phyloP scores from a whole-genome alignment of 1,284 basidiomycete species.

The Ceratobasidium sp. region DNA sequence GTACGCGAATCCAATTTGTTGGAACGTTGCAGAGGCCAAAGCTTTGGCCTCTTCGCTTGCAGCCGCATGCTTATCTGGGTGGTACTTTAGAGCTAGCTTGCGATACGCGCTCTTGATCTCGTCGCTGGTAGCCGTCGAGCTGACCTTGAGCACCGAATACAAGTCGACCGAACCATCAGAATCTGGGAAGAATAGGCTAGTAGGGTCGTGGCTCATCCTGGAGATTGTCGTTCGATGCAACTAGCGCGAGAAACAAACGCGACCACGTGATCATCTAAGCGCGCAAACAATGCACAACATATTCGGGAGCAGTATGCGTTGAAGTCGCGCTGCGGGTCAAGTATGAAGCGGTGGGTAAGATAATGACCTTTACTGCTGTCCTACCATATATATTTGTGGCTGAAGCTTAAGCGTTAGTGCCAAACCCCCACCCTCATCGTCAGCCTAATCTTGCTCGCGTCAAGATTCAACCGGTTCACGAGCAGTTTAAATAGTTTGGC shows the following conservation, averaged over 20 bases:
- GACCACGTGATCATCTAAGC: constrained; percentile 31
- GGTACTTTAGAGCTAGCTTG: constrained; percentile 82
- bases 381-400: not conserved
- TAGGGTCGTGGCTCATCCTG: constrained; percentile 39
- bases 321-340: not conserved
- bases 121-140: constrained; percentile 67
- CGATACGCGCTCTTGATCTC: constrained; percentile 89
- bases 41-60: constrained; percentile 73
- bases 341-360: not conserved
- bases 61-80: constrained; percentile 88
- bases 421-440: not conserved
- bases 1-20: constrained; percentile 92
- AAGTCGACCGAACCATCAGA: constrained; percentile 67
- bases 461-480: not conserved
- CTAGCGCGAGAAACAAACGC: constrained; percentile 39
- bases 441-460: not conserved
- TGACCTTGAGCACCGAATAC: constrained; percentile 77
- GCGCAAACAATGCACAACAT: not conserved
- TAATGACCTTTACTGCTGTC: not conserved
- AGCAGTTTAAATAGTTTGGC: not conserved
- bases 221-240: constrained; percentile 48
- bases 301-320: not conserved
- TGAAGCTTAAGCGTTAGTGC: not conserved
- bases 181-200: constrained; percentile 41
- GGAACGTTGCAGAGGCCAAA: constrained; percentile 80